Base-by-base conservation (phyloP, 108 stramenopile species). In the Skeletonema grethae region DNA sequence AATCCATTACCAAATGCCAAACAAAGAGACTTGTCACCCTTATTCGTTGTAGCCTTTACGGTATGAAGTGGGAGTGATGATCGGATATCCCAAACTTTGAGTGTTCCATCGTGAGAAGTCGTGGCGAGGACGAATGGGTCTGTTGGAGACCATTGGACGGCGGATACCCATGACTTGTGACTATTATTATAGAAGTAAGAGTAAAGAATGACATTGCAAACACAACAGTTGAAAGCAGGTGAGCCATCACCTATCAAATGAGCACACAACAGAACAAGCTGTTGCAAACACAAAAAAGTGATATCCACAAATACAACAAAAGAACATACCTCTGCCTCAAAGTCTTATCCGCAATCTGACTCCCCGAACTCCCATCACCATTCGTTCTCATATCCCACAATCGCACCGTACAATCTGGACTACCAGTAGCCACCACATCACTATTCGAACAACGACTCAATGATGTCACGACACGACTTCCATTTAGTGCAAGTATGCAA, bases 41-140 rank as follows among this genome's bases (percentile, higher is more conserved):
- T 91, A 34, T 67, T 62, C 4, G 69, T 56, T 65, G 91, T 90
- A n/a, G 88, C 94, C 41, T 79, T 84, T n/a, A 96, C 89, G 18
- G 92, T 94, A 77, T 95, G 90, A 75, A 97, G 80, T 6, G 97
- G 97, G 32, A 94, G 77, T 13, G 89, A 87, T 15, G 95, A 96
- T 7, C 97, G 90, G 61, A 95, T 96, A 78, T 97, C 97, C 97
- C 97, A 97, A 9, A 95, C 76, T 72, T 96, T 96, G 25, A 97
- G 69, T 20, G 86, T 89, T 6, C 97, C 97, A 81, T 97, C 97
- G 65, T 97, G 90, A 79, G 87, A 88, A 15, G 88, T 85, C 34
- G 90, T 92, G 29, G 88, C 78, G 66, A 97, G 70, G 39, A 93
- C 80, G 43, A 84, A 93, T 10, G 94, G 86, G 67, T 90, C 85